Evolutionary conservation across 2,329 filamentous ascomycete genomes (phyloP).

Genomic region (Colletotrichum chlorophyti): DNA sequence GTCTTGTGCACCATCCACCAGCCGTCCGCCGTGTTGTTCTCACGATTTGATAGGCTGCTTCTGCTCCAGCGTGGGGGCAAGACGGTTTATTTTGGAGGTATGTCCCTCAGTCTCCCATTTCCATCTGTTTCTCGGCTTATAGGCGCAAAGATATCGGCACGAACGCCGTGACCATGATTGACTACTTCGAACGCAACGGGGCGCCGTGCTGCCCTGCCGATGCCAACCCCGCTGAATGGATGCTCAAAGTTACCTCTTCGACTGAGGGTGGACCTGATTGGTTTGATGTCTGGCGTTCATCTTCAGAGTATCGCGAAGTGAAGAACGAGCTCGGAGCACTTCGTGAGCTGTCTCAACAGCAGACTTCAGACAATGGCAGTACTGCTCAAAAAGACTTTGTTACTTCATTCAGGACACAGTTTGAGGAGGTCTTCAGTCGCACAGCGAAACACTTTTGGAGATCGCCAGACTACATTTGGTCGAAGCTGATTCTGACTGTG

Average conservation of each 20-base stretch:
- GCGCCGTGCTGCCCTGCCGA: conserved; percentile 57
- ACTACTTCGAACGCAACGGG: conserved; percentile 68
- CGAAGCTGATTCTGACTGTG: conserved; percentile 63
- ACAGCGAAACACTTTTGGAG: conserved; percentile 79
- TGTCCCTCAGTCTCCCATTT: background rate
- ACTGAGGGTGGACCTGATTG: conserved; percentile 41
- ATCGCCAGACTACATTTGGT: conserved; percentile 74
- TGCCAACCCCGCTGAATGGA: conserved; percentile 73
- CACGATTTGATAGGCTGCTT: conserved; percentile 60
- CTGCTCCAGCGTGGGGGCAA: conserved; percentile 62
- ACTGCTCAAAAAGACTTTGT: conserved; percentile 66
- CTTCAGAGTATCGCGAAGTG: conserved; percentile 36
- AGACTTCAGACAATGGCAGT: conserved; percentile 1
- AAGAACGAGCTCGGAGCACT: conserved; percentile 37
- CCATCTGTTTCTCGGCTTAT: background rate
- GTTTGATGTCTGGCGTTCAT: conserved; percentile 41
- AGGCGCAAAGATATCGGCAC: conserved; percentile 34
- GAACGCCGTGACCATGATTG: conserved; percentile 54
- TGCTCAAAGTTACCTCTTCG: conserved; percentile 54
- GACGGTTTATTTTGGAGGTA: conserved; percentile 66
- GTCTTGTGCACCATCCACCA: conserved; percentile 56
- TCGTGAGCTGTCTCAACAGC: conserved; percentile 43
- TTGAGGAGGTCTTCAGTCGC: conserved; percentile 64
- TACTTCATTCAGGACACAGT: conserved; percentile 68
- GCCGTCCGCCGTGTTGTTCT: conserved; percentile 51